phyloP scores from a whole-genome alignment of 2,329 filamentous ascomycete species.

The Pseudogymnoascus sp. region DNA sequence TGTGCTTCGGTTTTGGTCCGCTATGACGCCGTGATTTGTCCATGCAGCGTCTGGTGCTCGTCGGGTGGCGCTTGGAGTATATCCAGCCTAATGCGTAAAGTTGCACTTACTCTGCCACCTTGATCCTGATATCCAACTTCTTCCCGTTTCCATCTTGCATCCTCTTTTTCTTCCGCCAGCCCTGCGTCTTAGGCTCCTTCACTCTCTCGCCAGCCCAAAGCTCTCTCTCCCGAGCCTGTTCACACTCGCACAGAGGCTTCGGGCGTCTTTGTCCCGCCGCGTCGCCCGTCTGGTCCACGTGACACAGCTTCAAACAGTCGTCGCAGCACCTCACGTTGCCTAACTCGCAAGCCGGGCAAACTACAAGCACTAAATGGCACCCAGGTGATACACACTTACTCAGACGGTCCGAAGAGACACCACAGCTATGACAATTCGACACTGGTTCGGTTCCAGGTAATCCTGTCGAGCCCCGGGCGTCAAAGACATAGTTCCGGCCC shows the following conservation, averaged over 20 bases:
- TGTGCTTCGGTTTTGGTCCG: background rate
- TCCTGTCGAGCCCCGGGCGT: slow-evolving; percentile 27
- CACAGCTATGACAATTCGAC: slow-evolving; percentile 26
- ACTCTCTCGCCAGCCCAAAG: slow-evolving; percentile 25
- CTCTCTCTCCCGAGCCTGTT: slow-evolving; percentile 23
- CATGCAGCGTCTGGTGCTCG: background rate
- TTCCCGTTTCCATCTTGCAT: background rate
- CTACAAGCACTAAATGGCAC: slow-evolving; percentile 28
- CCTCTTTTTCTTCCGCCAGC: slow-evolving; percentile 15
- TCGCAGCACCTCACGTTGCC: slow-evolving; percentile 24
- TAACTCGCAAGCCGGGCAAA: slow-evolving; percentile 25
- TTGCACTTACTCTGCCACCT: background rate
- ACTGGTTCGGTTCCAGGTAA: slow-evolving; percentile 21
- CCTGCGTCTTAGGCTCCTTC: slow-evolving; percentile 17
- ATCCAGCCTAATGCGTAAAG: background rate
- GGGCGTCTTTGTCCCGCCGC: slow-evolving; percentile 5
- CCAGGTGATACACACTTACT: slow-evolving; percentile 26
- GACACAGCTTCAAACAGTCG: slow-evolving; percentile 21
- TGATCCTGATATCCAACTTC: slow-evolving; percentile 6
- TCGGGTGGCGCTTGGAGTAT: background rate
- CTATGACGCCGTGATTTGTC: background rate
- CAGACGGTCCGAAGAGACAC: slow-evolving; percentile 20
- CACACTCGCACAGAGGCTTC: slow-evolving; percentile 26
- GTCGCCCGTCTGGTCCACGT: background rate
- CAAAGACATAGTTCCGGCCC: slow-evolving; percentile 31